Evolutionary conservation across 2,329 filamentous ascomycete genomes (phyloP), one percentile per base, ranked within the genome.

Genomic region (Sarocladium kiliense): DNA sequence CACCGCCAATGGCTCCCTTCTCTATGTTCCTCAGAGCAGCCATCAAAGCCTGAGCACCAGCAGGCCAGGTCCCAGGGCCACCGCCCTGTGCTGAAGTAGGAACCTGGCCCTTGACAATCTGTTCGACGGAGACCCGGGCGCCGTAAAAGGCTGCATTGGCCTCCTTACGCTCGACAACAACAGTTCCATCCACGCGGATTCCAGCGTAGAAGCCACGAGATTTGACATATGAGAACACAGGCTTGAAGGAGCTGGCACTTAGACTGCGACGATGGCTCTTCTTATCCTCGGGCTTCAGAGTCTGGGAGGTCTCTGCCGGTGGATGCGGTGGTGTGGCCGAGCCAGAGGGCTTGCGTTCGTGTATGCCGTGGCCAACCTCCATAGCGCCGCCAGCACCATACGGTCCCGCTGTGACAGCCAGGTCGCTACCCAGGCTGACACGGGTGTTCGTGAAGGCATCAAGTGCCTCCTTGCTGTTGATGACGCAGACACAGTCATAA

Each of bases 81-180:
- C 49, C 19, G 11, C 5, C 14, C 7, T 62, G 55, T 3, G 59
- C 61, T 36, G 66, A 63, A 1, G 60, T 56, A 1, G 65, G 65
- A 1, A 70, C 63, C 5, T 67, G 62, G n/a, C 77, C 73, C 39
- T 76, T 71, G 23, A 82, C 65, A 54, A 82, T 81, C 57, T 71
- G 70, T 23, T 74, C 69, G 1, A 76, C 77, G 0, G 72, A 62
- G 23, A 81, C 64, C 3, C 65, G 61, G n/a, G 88, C 77, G 21
- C 87, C 87, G 68, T 95, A 96, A 65, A 96, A 96, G 5, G 82
- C 81, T 54, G 90, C 87, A 64, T 97, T 97, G 65, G 93, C 92
- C 56, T 93, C 89, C n/a, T 82, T 86, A 53, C 91, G 83, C 70
- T 95, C 89, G 25, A 93, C 88, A 50, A 96, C 79, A 11, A 96